Conservation (phyloP, 2,329 filamentous ascomycete genomes). For the Dactylellina cionopaga region DNA sequence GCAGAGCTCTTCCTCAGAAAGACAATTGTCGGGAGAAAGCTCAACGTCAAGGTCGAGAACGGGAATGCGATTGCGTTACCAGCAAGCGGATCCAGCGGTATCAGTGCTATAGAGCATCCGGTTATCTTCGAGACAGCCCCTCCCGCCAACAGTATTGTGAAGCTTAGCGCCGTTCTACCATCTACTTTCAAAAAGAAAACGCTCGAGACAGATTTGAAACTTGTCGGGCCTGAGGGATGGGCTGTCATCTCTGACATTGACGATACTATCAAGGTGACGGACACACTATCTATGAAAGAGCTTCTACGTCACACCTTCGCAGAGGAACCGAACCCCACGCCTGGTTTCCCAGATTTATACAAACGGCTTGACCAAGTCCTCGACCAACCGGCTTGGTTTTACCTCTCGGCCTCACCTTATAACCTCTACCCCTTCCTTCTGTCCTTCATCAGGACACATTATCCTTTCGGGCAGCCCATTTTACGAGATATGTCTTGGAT, state of each 20-base stretch:
- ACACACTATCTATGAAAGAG: constrained; percentile 80
- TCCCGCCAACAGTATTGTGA: constrained; percentile 20
- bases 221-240: constrained; percentile 45
- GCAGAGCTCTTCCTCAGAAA: constrained; percentile 36
- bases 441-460: constrained; percentile 76
- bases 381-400: constrained; percentile 81
- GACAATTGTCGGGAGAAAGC: constrained; percentile 36
- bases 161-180: constrained; percentile 35
- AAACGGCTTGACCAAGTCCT: constrained; percentile 69
- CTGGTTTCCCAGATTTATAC: constrained; percentile 88
- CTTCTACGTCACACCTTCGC: constrained; percentile 87
- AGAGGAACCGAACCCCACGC: constrained; percentile 74
- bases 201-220: constrained; percentile 31
- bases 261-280: constrained; percentile 92
- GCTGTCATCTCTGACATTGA: constrained; percentile 71
- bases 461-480: constrained; percentile 80
- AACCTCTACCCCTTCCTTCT: constrained; percentile 90
- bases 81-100: constrained; percentile 32
- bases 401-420: constrained; percentile 92
- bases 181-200: constrained; percentile 1
- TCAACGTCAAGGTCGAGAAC: constrained; percentile 36
- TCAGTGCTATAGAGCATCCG: constrained; percentile 35
- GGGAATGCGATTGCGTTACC: constrained; percentile 23
- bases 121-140: constrained; percentile 9
- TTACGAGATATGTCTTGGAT: constrained; percentile 87